Evolutionary conservation across 345 rosid genomes (phyloP), one percentile per base, ranked within the genome.

Genomic region (Trapa incisa): DNA sequence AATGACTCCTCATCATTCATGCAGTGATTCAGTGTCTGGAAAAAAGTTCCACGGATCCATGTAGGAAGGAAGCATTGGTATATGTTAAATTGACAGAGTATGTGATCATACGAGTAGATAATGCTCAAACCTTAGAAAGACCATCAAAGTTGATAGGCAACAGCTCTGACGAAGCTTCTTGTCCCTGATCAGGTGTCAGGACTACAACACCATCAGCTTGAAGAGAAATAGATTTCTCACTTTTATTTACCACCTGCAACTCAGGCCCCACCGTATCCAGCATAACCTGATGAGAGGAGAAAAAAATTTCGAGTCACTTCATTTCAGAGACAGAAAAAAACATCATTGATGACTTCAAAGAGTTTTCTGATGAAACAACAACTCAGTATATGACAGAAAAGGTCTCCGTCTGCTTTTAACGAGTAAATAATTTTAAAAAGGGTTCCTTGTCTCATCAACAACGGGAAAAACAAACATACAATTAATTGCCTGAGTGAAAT

Each of bases 251-350:
- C 45, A 94, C 97, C 87, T 91, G 96, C 77, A 94, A 69, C 78
- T 94, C 99, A 8, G 99, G 78, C 47, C 99, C 99, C 29, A 91
- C 96, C 0, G 96, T 91, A 67, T 94, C 99, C 79, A 94, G 78
- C 99, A 91, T 91, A 77, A 91, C 99, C 97, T 94, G 72, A 22
- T 22, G 71, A 33, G 2, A 32, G 43, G 22, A 42, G 47, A 63
- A 13, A 14, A 32, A 58, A 0, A 22, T 22, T 22, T n/a, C 11
- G 35, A 38, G 41, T 5, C 66, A 22, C n/a, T 38, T n/a, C 66
- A 15, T 6, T 5, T 36, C 13, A 64, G 17, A 3, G 4, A 22
- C 66, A 37, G 47, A 13, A 9, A 43, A 41, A 65, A 22, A 16
- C 22, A 37, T 13, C 22, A 43, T 17, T n/a, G 8, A n/a, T 22